A percentile compares a stretch with the other conserved stretches of the same genome.
phyloP scores from a whole-genome alignment of 2,329 filamentous ascomycete species.

The Mycosphaerella sp. region DNA sequence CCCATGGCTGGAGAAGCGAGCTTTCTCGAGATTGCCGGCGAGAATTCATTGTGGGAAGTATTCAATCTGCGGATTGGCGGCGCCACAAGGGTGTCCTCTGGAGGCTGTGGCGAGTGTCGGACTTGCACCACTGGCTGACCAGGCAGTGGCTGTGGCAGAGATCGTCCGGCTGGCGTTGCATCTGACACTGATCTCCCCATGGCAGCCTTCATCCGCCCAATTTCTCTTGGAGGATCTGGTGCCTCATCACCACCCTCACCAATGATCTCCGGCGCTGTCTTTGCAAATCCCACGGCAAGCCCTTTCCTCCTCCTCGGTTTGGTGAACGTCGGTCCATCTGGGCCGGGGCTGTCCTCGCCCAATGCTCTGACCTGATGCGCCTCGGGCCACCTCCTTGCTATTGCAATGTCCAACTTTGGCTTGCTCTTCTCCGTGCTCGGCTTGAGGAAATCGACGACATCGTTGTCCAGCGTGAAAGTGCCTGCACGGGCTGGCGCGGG shows the following conservation, averaged over 20 bases:
- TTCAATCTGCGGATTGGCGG: conserved; percentile 21
- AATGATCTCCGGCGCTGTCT: conserved; percentile 70
- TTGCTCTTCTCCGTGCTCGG: conserved; percentile 43
- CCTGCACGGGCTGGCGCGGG: conserved; percentile 9
- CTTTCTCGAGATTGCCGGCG: conserved; percentile 25
- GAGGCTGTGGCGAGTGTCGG: background rate
- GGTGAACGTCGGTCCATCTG: conserved; percentile 21
- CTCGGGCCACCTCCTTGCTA: conserved; percentile 48
- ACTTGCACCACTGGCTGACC: background rate
- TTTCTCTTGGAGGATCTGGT: conserved; percentile 63
- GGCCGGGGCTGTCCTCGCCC: conserved; percentile 12
- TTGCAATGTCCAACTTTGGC: conserved; percentile 46
- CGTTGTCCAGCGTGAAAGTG: conserved; percentile 36
- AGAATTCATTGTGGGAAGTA: conserved; percentile 26
- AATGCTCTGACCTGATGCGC: conserved; percentile 39
- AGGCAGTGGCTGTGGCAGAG: conserved; percentile 14
- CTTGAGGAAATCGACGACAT: conserved; percentile 55
- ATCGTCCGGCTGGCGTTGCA: conserved; percentile 14
- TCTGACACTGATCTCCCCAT: conserved; percentile 28
- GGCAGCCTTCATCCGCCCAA: conserved; percentile 53
- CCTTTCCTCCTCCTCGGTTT: conserved; percentile 55
- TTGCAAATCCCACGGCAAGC: conserved; percentile 66
- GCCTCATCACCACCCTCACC: conserved; percentile 89
- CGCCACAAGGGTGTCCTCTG: conserved; percentile 16
- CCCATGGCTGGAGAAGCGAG: conserved; percentile 19